Conservation (phyloP, 768 basidiomycete genomes). For the Mycena galopus region DNA sequence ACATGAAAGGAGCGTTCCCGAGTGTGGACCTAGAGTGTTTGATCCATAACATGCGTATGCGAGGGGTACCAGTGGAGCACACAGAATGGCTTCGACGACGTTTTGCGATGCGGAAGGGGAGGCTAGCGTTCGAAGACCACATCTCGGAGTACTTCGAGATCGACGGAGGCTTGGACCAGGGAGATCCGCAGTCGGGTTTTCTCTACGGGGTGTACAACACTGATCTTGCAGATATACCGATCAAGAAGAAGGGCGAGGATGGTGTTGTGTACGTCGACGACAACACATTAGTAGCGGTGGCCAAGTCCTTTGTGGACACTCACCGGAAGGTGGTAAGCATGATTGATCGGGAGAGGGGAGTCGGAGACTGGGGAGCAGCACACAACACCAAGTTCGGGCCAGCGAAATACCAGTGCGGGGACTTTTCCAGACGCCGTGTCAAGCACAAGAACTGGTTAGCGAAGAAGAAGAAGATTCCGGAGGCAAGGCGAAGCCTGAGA, state of each 20-base stretch:
- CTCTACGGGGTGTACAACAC: conserved; percentile 42
- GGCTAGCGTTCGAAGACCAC: conserved; percentile 37
- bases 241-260: conserved; percentile 16
- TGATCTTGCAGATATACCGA: conserved; percentile 21
- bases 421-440: conserved; percentile 1
- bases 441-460: neutral
- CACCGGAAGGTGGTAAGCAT: conserved; percentile 32
- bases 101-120: conserved; percentile 15
- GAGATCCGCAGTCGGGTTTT: conserved; percentile 37
- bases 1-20: conserved; percentile 58
- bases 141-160: conserved; percentile 27
- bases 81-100: conserved; percentile 21
- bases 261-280: conserved; percentile 38
- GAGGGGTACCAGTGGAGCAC: conserved; percentile 44
- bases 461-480: neutral
- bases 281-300: conserved; percentile 27
- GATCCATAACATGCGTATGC: conserved; percentile 45
- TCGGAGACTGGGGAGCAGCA: conserved; percentile 41
- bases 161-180: conserved; percentile 41
- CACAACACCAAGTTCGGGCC: conserved; percentile 44
- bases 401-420: conserved; percentile 38
- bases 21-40: conserved; percentile 49
- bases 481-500: neutral
- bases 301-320: conserved; percentile 27
- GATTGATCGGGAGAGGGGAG: conserved; percentile 35